A percentile compares a stretch with the other conserved stretches of the same genome.
Evolutionary conservation across 2,329 filamentous ascomycete species (phyloP).

Genomic region (Microdochium trichocladiopsis): DNA sequence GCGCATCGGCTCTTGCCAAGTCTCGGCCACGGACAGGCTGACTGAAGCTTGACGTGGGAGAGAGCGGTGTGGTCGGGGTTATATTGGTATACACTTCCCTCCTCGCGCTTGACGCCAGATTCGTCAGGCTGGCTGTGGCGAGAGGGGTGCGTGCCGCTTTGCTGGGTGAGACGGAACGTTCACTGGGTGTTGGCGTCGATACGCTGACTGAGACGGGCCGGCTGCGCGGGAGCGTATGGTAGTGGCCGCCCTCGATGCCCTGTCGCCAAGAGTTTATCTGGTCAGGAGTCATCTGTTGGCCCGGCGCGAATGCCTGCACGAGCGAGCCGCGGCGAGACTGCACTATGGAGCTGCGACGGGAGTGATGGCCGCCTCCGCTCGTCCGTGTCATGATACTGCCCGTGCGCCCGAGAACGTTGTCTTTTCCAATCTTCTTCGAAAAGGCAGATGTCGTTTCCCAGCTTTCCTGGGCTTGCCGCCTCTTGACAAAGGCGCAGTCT

Average conservation of each 20-base stretch:
- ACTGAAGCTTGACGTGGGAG: conserved; percentile 14
- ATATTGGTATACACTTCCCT: conserved; percentile 10
- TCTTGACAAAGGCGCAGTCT: conserved; percentile 80
- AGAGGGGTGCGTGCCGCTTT: conserved; percentile 30
- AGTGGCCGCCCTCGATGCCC: conserved; percentile 37
- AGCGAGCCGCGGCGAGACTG: conserved; percentile 44
- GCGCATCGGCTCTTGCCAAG: conserved; percentile 7
- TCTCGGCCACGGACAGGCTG: conserved; percentile 2
- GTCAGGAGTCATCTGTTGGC: conserved; percentile 46
- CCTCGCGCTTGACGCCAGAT: conserved; percentile 28
- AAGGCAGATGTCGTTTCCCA: conserved; percentile 76
- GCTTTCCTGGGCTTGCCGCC: conserved; percentile 53
- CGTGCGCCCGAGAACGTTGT: conserved; percentile 50
- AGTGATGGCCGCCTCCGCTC: conserved; percentile 23
- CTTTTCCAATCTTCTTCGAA: conserved; percentile 58
- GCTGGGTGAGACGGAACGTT: conserved; percentile 48
- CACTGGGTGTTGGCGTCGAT: conserved; percentile 34
- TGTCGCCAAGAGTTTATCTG: conserved; percentile 87
- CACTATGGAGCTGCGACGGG: conserved; percentile 24
- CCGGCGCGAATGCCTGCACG: conserved; percentile 23
- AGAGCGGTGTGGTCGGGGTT: conserved; percentile 7
- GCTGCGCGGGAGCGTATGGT: conserved; percentile 15
- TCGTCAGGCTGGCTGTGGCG: conserved; percentile 26
- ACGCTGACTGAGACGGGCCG: conserved; percentile 26
- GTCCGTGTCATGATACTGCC: conserved; percentile 48